Evolutionary conservation across 495 filamentous ascomycete species (phyloP).

Genomic region (Articulospora tetracladia): DNA sequence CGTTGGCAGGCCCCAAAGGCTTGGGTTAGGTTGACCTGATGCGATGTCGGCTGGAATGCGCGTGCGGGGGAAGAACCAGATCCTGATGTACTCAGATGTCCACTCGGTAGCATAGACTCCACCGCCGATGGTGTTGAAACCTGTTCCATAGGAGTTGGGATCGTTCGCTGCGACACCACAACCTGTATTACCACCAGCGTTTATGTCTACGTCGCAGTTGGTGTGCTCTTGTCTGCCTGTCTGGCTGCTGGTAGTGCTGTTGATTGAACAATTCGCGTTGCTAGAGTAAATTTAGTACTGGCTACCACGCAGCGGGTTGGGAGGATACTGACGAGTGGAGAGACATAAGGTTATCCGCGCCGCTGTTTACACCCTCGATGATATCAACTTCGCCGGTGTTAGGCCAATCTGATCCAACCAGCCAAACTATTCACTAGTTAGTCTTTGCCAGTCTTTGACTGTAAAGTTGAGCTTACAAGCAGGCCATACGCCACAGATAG

Average conservation of each 20-base stretch:
- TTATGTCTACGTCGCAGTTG: slow-evolving; percentile 26
- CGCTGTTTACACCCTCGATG: slow-evolving; percentile 68
- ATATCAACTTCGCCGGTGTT: slow-evolving; percentile 76
- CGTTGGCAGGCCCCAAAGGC: slow-evolving; percentile 55
- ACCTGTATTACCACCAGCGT: slow-evolving; percentile 14
- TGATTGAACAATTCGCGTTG: slow-evolving; percentile 35
- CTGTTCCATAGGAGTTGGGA: slow-evolving; percentile 47
- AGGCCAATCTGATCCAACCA: slow-evolving; percentile 61
- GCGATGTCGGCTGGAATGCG: slow-evolving; percentile 2
- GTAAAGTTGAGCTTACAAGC: slow-evolving; percentile 37
- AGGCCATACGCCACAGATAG: slow-evolving; percentile 67
- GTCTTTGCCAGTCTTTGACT: background rate
- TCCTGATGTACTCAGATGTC: slow-evolving; percentile 55
- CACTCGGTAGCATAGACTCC: slow-evolving; percentile 68
- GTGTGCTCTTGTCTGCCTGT: slow-evolving; percentile 40
- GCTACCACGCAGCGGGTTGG: background rate
- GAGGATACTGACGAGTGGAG: slow-evolving; percentile 55
- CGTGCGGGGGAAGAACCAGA: slow-evolving; percentile 61
- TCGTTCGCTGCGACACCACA: background rate
- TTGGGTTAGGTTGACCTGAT: slow-evolving; percentile 50
- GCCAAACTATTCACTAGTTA: slow-evolving; percentile 37
- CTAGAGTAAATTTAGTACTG: background rate
- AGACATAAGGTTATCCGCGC: slow-evolving; percentile 60
- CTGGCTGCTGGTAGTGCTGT: slow-evolving; percentile 38
- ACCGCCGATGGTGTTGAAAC: slow-evolving; percentile 59